A percentile compares a stretch with the other conserved stretches of the same genome.
phyloP scores from a whole-genome alignment of 495 filamentous ascomycete species.

The Neurospora discreta region DNA sequence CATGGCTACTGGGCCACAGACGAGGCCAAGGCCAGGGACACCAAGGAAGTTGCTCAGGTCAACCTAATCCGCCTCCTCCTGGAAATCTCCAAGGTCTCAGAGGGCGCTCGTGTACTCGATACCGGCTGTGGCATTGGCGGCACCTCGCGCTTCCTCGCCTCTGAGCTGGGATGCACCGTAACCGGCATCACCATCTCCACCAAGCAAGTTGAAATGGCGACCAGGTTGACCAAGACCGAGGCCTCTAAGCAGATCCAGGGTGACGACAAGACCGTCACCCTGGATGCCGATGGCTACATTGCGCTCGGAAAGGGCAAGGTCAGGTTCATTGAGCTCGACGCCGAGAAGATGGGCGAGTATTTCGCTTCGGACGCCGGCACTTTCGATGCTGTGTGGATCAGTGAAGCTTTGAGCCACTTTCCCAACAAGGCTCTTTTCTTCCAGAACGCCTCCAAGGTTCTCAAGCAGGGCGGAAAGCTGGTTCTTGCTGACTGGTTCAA shows the following conservation, averaged over 20 bases:
- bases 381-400: constrained; percentile 49
- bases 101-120: constrained; percentile 34
- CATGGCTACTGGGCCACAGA: constrained; percentile 42
- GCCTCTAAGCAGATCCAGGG: constrained; percentile 2
- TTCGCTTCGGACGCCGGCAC: constrained; percentile 21
- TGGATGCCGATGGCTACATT: constrained; percentile 15
- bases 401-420: constrained; percentile 47
- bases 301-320: constrained; percentile 31
- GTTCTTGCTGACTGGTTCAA: constrained; percentile 49
- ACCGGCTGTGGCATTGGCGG: constrained; percentile 48
- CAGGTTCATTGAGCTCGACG: constrained; percentile 44
- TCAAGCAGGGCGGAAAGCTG: constrained; percentile 33
- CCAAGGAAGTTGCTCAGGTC: constrained; percentile 41
- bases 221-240: constrained; percentile 27
- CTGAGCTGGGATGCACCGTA: constrained; percentile 32
- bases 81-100: constrained; percentile 26
- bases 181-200: constrained; percentile 48
- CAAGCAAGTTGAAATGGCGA: constrained; percentile 43
- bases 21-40: constrained; percentile 24
- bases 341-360: constrained; percentile 44
- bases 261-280: neutral
- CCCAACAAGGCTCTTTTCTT: constrained; percentile 47
- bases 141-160: constrained; percentile 41
- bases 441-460: constrained; percentile 30
- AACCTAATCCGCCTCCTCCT: constrained; percentile 41